Evolutionary conservation across 257 asterid genomes (phyloP), one percentile per base, ranked within the genome.

Genomic region (Petunia secreta): DNA sequence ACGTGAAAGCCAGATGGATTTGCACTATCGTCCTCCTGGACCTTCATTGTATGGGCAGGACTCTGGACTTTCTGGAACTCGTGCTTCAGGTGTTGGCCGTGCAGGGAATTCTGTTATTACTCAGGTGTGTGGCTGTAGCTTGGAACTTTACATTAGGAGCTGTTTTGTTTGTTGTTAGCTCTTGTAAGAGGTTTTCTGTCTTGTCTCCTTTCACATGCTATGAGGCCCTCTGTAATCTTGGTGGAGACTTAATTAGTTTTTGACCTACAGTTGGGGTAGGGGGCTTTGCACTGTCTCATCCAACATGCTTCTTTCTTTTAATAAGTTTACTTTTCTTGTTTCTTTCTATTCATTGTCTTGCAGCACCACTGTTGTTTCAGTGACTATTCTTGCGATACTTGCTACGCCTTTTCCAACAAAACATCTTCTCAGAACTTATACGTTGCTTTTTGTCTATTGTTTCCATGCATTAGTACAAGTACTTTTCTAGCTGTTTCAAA

Each of bases 51-150:
- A 87, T 83, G 93, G 92, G 75, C 85, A 90, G 79, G 97, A 88
- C 79, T 89, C 87, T 84, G 92, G 89, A 75, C 86, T 87, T 73
- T 76, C 86, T 52, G 94, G 90, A 75, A 82, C 82, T 79, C 93
- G 88, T 79, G 63, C 90, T 77, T 89, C 96, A 40, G 81, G 86
- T 57, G 63, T 84, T 58, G 88, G 88, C 62, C 94, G 90, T 77
- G 37, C 94, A 79, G 92, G 78, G 25, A 73, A 90, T 66, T 95
- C 96, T 53, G 78, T 92, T 77, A 91, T 94, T 41, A 94, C 98
- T 77, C 96, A 92, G 98, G 98, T 94, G 68, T 82, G 89, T 63
- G 44, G 11, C 78, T 73, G 48, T 73, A 73, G 7, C 62, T 34
- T 36, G 44, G 37, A 13, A 5, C 62, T 50, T 73, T 73, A 50